Conservation (phyloP, 2,329 filamentous ascomycete species). For the Fusarium longipes region DNA sequence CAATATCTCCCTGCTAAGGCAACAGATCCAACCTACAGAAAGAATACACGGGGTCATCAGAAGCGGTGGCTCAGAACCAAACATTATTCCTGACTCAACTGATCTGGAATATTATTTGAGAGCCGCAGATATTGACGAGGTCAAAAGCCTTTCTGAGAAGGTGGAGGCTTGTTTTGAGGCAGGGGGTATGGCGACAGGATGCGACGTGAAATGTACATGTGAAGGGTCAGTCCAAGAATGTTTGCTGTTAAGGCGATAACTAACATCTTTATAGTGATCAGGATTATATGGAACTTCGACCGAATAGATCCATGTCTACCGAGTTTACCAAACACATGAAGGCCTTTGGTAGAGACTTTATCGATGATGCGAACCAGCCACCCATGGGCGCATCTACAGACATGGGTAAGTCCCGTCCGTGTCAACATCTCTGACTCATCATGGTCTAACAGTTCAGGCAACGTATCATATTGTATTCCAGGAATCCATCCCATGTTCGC, state of each 20-base stretch:
- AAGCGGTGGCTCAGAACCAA: conserved; percentile 63
- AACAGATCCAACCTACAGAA: conserved; percentile 65
- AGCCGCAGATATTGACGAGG: conserved; percentile 48
- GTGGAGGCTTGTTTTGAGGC: conserved; percentile 57
- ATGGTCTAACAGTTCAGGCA: conserved; percentile 23
- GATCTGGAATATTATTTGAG: conserved; percentile 51
- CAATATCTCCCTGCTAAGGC: conserved; percentile 62
- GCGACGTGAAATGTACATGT: conserved; percentile 55
- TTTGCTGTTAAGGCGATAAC: rapidly evolving
- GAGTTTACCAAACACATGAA: conserved; percentile 41
- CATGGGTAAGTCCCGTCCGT: conserved; percentile 24
- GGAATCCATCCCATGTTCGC: conserved; percentile 43
- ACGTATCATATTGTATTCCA: conserved; percentile 36
- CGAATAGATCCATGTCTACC: conserved; percentile 18
- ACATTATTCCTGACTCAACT: conserved; percentile 66
- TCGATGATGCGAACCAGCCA: conserved; percentile 14
- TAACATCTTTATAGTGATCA: conserved; percentile 24
- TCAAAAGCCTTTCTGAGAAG: conserved; percentile 46
- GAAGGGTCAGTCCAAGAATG: conserved; percentile 10
- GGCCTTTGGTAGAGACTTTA: conserved; percentile 27
- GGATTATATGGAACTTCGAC: conserved; percentile 39
- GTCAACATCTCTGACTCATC: rapidly evolving
- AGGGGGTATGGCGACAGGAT: conserved; percentile 58
- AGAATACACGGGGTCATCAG: conserved; percentile 64
- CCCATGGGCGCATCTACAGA: conserved; percentile 43